A percentile compares a stretch with the other conserved stretches of the same genome.
phyloP scores from a whole-genome alignment of 106 monocot species.

The Acorus gramineus region DNA sequence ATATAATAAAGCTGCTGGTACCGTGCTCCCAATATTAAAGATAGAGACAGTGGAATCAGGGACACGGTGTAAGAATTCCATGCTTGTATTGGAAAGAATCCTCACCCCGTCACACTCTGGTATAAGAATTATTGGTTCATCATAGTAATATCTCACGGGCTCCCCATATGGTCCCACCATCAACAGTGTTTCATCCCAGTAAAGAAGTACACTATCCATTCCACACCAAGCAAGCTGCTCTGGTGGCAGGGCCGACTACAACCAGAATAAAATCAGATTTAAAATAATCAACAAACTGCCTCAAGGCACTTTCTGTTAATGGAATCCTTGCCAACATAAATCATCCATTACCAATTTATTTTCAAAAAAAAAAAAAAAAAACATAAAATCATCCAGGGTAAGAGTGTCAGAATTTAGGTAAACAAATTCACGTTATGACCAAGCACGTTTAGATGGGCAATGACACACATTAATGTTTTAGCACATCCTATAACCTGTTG shows the following conservation, averaged over 20 bases:
- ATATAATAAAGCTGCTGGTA: slow-evolving; percentile 79
- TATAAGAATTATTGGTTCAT: slow-evolving; percentile 83
- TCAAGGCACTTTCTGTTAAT: too few relatives aligned
- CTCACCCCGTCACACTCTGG: slow-evolving; percentile 96
- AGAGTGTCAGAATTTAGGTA: too few relatives aligned
- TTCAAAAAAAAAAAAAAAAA: too few relatives aligned
- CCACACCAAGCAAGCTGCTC: slow-evolving; percentile 98
- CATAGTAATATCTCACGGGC: slow-evolving; percentile 72
- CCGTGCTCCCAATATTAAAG: slow-evolving; percentile 89
- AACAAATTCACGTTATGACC: too few relatives aligned
- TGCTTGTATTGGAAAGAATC: slow-evolving; percentile 79
- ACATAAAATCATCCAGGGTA: too few relatives aligned
- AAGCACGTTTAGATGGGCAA: too few relatives aligned
- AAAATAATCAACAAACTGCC: too few relatives aligned
- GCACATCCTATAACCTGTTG: too few relatives aligned
- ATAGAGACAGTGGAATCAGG: slow-evolving; percentile 96
- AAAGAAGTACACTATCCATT: slow-evolving; percentile 87
- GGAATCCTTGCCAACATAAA: too few relatives aligned
- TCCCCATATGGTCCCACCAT: slow-evolving; percentile 95
- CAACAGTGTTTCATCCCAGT: slow-evolving; percentile 85
- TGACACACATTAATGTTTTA: too few relatives aligned
- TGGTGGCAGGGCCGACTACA: slow-evolving; percentile 72
- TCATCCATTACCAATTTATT: too few relatives aligned
- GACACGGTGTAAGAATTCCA: slow-evolving; percentile 93
- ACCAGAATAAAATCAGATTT: slow-evolving; percentile 2